Evolutionary conservation across 176 grass and related monocot species (phyloP).

Genomic region (Juncus inflexus): DNA sequence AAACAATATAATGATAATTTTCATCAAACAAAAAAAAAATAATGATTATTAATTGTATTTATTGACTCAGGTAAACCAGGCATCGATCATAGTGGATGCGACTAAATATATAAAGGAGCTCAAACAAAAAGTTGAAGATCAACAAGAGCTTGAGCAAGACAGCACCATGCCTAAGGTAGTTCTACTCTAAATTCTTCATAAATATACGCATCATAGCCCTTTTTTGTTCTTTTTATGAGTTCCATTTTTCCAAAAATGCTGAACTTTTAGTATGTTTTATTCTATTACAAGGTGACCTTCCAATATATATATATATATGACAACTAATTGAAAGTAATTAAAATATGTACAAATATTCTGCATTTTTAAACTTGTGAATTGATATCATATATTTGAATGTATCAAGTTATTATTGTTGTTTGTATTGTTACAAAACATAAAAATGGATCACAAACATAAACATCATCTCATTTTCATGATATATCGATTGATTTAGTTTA

Average conservation of each 20-base stretch:
- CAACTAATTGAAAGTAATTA: too few relatives aligned
- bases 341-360: too few relatives aligned
- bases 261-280: too few relatives aligned
- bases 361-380: too few relatives aligned
- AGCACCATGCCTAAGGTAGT: constrained; percentile 22
- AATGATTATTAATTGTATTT: not conserved
- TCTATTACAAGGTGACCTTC: too few relatives aligned
- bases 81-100: constrained; percentile 57
- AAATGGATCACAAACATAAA: too few relatives aligned
- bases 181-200: not conserved
- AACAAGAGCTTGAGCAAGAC: constrained; percentile 15
- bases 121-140: constrained; percentile 46
- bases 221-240: not conserved
- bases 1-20: not conserved
- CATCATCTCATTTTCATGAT: too few relatives aligned
- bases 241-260: not conserved
- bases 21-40: not conserved
- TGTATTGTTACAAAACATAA: too few relatives aligned
- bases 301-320: too few relatives aligned
- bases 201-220: not conserved
- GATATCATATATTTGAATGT: too few relatives aligned
- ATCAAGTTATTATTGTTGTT: too few relatives aligned
- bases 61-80: constrained; percentile 39
- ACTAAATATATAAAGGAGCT: constrained; percentile 67
- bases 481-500: too few relatives aligned